phyloP scores from a whole-genome alignment of 2,329 filamentous ascomycete genomes.

The Podosphaera fusca region DNA sequence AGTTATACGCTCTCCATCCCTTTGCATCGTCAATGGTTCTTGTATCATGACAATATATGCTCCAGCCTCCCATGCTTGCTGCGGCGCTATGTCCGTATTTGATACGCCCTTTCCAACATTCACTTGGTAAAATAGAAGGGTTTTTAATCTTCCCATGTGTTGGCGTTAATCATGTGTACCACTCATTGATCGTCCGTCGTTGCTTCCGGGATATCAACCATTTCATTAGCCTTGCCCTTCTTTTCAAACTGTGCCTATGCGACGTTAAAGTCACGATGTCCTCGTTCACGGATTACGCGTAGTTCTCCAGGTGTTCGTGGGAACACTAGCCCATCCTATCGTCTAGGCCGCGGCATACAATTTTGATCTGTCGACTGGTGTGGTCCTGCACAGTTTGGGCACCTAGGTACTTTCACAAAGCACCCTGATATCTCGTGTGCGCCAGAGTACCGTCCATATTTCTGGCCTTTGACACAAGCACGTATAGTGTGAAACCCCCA shows the following conservation, averaged over 20 bases:
- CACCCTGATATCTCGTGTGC: too few relatives aligned
- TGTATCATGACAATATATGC: too few relatives aligned
- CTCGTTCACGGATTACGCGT: not conserved
- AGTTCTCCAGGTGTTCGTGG: too few relatives aligned
- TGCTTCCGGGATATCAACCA: not conserved
- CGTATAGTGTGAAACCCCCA: not conserved
- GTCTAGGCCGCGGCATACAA: not conserved
- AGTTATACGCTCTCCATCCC: not conserved
- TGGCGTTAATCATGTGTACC: not conserved
- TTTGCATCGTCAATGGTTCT: not conserved
- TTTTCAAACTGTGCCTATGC: not conserved
- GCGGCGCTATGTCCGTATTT: too few relatives aligned
- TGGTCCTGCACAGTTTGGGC: not conserved
- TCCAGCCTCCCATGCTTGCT: too few relatives aligned
- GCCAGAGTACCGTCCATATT: not conserved
- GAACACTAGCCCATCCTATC: too few relatives aligned
- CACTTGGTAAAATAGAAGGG: too few relatives aligned
- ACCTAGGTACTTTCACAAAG: too few relatives aligned
- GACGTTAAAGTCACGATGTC: not conserved
- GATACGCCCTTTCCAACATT: too few relatives aligned
- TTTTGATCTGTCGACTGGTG: not conserved
- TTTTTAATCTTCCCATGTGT: not conserved
- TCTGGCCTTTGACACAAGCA: not conserved
- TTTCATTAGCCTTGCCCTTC: not conserved
- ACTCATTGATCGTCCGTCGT: not conserved